phyloP scores from a whole-genome alignment of 164 flowering plant genomes.

The Magnolia changhungtana region DNA sequence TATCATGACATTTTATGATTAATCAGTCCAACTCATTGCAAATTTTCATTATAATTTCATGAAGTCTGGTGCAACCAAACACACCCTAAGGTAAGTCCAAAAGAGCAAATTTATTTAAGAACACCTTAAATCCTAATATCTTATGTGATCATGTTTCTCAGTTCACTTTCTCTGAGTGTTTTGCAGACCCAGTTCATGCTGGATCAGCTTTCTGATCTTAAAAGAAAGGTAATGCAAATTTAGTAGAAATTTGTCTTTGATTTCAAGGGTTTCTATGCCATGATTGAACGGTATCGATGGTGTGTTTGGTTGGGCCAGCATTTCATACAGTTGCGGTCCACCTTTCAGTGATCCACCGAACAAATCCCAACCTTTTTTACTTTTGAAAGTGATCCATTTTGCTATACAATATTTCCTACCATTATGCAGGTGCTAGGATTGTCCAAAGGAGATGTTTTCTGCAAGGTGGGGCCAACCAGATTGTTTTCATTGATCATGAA shows the following conservation, averaged over 20 bases:
- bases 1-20: no score
- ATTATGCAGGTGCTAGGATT: no score
- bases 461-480: background rate
- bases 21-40: no score
- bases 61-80: no score
- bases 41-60: no score
- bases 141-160: background rate
- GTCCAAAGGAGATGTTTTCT: no score
- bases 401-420: background rate
- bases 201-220: constrained; percentile 37
- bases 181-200: constrained; percentile 36
- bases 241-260: background rate
- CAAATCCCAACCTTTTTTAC: background rate
- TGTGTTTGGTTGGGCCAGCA: background rate
- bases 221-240: constrained; percentile 22
- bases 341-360: background rate
- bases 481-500: background rate
- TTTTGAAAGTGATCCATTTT: background rate
- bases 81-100: no score
- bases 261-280: background rate
- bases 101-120: background rate
- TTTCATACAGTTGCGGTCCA: background rate
- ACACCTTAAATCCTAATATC: background rate
- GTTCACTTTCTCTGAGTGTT: background rate
- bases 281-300: background rate